Evolutionary conservation across 139 green algal species (phyloP).

Genomic region (Picochlorum costavermella): DNA sequence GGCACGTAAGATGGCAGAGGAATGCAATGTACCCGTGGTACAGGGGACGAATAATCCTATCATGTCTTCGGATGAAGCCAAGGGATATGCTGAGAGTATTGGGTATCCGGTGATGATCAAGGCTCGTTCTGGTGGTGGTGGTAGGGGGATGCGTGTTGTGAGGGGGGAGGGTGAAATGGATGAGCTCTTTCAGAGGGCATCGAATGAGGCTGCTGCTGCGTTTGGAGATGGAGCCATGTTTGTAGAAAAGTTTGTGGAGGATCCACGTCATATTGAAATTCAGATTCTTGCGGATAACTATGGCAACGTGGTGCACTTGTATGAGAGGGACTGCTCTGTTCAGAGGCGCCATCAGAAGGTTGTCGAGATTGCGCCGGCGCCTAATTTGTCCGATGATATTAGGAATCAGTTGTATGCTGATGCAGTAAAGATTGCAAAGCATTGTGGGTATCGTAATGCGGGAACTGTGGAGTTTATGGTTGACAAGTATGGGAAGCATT

Average conservation of each 20-base stretch:
- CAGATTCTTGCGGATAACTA: constrained; percentile 90
- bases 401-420: constrained; percentile 51
- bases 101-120: constrained; percentile 96
- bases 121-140: constrained; percentile 83
- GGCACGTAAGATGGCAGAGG: constrained; percentile 54
- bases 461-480: constrained; percentile 99
- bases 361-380: constrained; percentile 80
- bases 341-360: constrained; percentile 98
- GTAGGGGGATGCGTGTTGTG: constrained; percentile 89
- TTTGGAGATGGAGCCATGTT: constrained; percentile 97
- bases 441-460: constrained; percentile 74
- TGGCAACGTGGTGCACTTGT: constrained; percentile 92
- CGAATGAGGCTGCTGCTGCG: constrained; percentile 65
- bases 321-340: constrained; percentile 94
- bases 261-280: constrained; percentile 69
- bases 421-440: constrained; percentile 61
- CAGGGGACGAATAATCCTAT: constrained; percentile 75
- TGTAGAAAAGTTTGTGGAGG: constrained; percentile 88
- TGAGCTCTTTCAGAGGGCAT: constrained; percentile 65
- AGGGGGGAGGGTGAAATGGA: constrained; percentile 58
- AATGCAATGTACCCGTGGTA: constrained; percentile 77
- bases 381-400: constrained; percentile 37
- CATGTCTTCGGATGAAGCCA: constrained; percentile 44
- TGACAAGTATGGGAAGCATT: constrained; percentile 80
- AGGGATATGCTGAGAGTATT: constrained; percentile 54